A percentile compares a stretch with the other conserved stretches of the same genome.
phyloP scores from a whole-genome alignment of 2,329 filamentous ascomycete genomes.

The Coniochaeta sp. region DNA sequence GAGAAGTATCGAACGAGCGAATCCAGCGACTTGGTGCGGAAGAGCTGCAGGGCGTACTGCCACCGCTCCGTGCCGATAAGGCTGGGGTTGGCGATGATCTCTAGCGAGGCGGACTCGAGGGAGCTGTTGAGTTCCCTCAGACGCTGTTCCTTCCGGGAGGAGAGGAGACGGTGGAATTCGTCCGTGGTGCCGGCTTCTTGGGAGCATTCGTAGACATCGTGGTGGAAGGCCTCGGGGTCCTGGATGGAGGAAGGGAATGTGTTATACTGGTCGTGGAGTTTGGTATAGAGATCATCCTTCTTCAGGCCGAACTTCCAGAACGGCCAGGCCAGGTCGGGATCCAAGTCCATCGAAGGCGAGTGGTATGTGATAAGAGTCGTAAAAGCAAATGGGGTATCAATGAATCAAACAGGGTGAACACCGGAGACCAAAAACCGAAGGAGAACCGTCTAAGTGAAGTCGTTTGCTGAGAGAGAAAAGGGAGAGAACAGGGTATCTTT shows the following conservation, averaged over 20 bases:
- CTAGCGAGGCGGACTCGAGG: conserved; percentile 50
- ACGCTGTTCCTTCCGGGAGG: conserved; percentile 45
- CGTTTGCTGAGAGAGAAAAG: conserved; percentile 11
- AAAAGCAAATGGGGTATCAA: conserved; percentile 7
- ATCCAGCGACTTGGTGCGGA: conserved; percentile 51
- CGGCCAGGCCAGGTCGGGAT: conserved; percentile 46
- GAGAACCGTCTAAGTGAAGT: conserved; percentile 15
- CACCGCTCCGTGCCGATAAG: conserved; percentile 54
- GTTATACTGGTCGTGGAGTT: conserved; percentile 54
- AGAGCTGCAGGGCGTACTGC: conserved; percentile 51
- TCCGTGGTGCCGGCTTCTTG: conserved; percentile 39
- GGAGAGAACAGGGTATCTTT: conserved; percentile 5
- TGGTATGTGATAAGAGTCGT: neutral
- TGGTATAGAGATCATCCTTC: conserved; percentile 49
- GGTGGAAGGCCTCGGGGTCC: conserved; percentile 54
- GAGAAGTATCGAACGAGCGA: conserved; percentile 54
- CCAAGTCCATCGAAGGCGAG: conserved; percentile 14
- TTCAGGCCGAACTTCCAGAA: conserved; percentile 59
- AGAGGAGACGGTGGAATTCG: conserved; percentile 48
- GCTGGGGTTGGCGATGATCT: conserved; percentile 53
- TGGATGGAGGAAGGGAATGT: conserved; percentile 49
- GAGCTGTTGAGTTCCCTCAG: conserved; percentile 47
- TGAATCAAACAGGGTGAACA: neutral
- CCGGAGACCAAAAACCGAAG: conserved; percentile 11
- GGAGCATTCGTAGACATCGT: conserved; percentile 54